Base-by-base conservation (phyloP, 2,329 filamentous ascomycete species). In the Aspergillus pseudoglaucus region DNA sequence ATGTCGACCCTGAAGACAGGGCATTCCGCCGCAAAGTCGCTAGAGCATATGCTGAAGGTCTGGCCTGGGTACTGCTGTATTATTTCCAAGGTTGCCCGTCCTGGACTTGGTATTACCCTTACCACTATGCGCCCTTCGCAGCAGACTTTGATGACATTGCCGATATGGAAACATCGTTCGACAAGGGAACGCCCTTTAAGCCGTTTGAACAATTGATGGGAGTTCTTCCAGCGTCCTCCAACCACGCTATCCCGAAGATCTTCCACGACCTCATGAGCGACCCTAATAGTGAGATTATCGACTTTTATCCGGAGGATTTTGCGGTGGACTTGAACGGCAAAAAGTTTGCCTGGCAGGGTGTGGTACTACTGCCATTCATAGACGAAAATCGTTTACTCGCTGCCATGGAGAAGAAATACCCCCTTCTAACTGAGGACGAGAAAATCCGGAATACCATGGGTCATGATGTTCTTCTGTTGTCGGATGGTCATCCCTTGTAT, bases 61-160 rank as follows among this genome's bases (percentile, higher is more conserved):
- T 98, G 8, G 87, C 87, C 18, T 98, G 94, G 93, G 93, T 98
- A 35, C 75, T 98, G 44, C 77, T 90, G 32, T 98, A 98, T 70
- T 98, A 98, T 67, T 95, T 96, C 68, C 93, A 98, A 69, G 93
- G 93, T 22, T 98, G 93, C 60, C 90, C 93, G 18, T 96, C 90
- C 0, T 98, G 94, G 93, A 94, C 91, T 45, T 98, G 93, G 93
- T 98, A 93, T 67, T 98, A 96, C 63, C 93, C 93, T 0, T 95
- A 97, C 63, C 93, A 98, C 65, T 98, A 98, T 65, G 94, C 93
- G 1, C 93, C 94, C 3, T 98, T 98, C 65, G 93, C 93, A 2
- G 87, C 90, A 45, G 93, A 98, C 67, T 98, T 98, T 67, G 84
- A 87, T 49, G 84, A 90, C 47, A 77, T 98, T 41, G 81, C 78